These are phyloP conservation scores for Persicaria maculosa DNA, from an alignment of 148 eudicot genomes.

Conservation along the genomic window DNA sequence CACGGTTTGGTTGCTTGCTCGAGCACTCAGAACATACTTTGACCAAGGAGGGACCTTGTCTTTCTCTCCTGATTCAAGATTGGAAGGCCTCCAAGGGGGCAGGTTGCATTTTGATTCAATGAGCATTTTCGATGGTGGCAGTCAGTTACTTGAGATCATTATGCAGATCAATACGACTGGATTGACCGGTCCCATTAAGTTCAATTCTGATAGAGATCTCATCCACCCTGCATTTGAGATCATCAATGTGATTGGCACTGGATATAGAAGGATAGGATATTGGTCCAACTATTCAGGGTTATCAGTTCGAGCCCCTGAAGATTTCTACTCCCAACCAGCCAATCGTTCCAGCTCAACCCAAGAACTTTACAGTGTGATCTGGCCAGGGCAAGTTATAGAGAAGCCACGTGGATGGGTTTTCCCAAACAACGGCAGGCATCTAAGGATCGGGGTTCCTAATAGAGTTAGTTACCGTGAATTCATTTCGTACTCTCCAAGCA, in stretches of 20 bases:
- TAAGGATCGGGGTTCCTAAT: slow-evolving; percentile 63
- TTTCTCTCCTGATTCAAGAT: slow-evolving; percentile 35
- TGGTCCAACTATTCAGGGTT: slow-evolving; percentile 66
- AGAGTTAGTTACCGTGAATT: slow-evolving; percentile 35
- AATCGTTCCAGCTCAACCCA: slow-evolving; percentile 37
- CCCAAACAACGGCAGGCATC: slow-evolving; percentile 43
- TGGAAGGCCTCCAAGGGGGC: slow-evolving; percentile 20
- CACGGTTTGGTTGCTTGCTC: slow-evolving; percentile 59
- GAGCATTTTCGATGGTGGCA: slow-evolving; percentile 61
- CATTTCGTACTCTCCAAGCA: slow-evolving; percentile 9
- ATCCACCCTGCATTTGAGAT: slow-evolving; percentile 50
- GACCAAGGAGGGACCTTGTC: slow-evolving; percentile 43
- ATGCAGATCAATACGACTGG: slow-evolving; percentile 40
- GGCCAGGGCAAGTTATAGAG: slow-evolving; percentile 55
- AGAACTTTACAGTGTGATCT: slow-evolving; percentile 34
- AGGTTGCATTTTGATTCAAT: slow-evolving; percentile 43
- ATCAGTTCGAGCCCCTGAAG: slow-evolving; percentile 51
- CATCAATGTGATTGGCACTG: slow-evolving; percentile 59
- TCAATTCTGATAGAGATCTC: slow-evolving; percentile 31
- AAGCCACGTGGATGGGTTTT: slow-evolving; percentile 85
- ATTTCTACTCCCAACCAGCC: slow-evolving; percentile 22
- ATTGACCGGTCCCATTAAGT: slow-evolving; percentile 48
- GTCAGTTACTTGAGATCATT: slow-evolving; percentile 30
- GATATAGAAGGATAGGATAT: slow-evolving; percentile 48
- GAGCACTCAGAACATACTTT: slow-evolving; percentile 38